Evolutionary conservation across 345 rosid genomes (phyloP), one percentile per base, ranked within the genome.

Genomic region (Ceriops tagal): DNA sequence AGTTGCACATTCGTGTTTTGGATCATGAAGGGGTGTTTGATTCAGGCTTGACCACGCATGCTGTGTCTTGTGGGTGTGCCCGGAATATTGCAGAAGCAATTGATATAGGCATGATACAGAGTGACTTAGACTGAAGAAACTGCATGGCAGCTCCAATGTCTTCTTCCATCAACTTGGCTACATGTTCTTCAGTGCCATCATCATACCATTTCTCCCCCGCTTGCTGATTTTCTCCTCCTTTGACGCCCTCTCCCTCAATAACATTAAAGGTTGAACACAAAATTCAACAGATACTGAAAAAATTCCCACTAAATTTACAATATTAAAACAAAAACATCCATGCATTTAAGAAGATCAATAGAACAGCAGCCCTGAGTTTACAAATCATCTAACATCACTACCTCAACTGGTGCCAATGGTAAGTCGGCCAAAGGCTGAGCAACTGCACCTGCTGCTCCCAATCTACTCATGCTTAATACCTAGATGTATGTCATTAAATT

Each of bases 111-210:
- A 87, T 87, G 82, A 89, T 80, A 85, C 92, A 89, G 19, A 87
- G 90, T 1, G 92, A 87, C 82, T 89, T 87, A 37, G 96, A 85
- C 68, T 87, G 90, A 71, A 89, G 92, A 67, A 87, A 82, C 67
- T 89, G 96, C 96, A 89, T 87, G 5, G 96, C 92, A 6, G 92
- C 85, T 21, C 96, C 96, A 0, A 87, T 66, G 55, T 89, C 89
- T 81, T 87, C 92, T 83, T 87, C 96, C 92, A 89, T 89, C 63
- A 89, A 81, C 81, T 83, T 86, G 13, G 92, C 92, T 21, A 87
- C 90, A 66, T 83, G 83, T 72, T 83, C 82, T 65, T 89, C 96
- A 0, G 90, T 89, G 27, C 88, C 92, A 43, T 87, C 90, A 11
- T 73, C 80, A 46, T 90, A 84, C 96, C 96, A 89, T 59, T 79